Conservation (phyloP, 805 yeast genomes). For the Wickerhamomyces pijperi region DNA sequence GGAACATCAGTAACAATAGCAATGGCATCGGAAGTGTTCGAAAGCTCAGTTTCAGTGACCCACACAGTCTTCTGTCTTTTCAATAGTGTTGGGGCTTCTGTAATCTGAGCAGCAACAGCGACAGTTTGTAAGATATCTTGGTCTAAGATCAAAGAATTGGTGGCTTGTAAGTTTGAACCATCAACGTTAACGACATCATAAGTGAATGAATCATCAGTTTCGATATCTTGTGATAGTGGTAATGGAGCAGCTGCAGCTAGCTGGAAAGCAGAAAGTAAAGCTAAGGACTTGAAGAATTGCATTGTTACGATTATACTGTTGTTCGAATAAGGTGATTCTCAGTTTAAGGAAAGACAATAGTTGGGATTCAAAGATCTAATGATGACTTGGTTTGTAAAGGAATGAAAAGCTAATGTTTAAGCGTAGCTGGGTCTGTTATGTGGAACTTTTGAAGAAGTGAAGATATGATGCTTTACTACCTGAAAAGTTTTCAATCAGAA, state of each 20-base stretch:
- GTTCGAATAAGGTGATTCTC: too few species aligned
- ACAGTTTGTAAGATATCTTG: conserved; percentile 9
- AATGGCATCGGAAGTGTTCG: not conserved
- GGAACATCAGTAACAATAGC: not conserved
- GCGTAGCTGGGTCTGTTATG: too few species aligned
- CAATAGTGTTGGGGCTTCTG: conserved; percentile 7
- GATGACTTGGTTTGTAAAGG: too few species aligned
- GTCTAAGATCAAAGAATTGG: conserved; percentile 12
- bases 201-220: conserved; percentile 13
- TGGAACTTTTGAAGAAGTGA: too few species aligned
- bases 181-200: conserved; percentile 19
- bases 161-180: conserved; percentile 16
- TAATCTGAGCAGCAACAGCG: conserved; percentile 15
- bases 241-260: conserved; percentile 13
- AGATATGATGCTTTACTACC: too few species aligned
- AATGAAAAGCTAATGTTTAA: not conserved
- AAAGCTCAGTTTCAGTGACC: conserved; percentile 16
- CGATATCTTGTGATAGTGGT: conserved; percentile 4
- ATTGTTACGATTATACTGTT: too few species aligned
- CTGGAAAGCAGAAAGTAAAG: conserved; percentile 13
- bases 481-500: too few species aligned
- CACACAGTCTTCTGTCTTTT: conserved; percentile 10
- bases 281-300: conserved; percentile 15
- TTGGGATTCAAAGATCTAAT: not conserved
- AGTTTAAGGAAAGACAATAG: not conserved